A percentile compares a stretch with the other conserved stretches of the same genome.
Evolutionary conservation across 108 stramenopile genomes (phyloP).

Genomic region (Fistulifera pelliculosa): DNA sequence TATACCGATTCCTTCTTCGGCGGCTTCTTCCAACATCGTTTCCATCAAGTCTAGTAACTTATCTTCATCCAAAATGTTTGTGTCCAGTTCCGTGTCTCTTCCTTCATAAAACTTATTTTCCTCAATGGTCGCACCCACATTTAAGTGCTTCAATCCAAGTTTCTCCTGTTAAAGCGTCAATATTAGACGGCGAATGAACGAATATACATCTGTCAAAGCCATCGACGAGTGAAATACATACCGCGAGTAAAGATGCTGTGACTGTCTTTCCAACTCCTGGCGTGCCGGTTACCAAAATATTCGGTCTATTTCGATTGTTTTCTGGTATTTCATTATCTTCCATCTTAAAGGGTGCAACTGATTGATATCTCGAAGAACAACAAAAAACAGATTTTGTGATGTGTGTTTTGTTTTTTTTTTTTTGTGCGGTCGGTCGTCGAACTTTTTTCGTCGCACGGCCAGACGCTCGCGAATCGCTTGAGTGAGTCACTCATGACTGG

Average conservation of each 20-base stretch:
- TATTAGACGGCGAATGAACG: not conserved
- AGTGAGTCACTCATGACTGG: no score
- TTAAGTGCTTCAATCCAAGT: constrained; percentile 54
- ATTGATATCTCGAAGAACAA: no score
- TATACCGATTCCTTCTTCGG: constrained; percentile 51
- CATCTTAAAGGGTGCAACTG: not conserved
- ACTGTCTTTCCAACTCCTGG: constrained; percentile 88
- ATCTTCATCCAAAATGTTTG: constrained; percentile 87
- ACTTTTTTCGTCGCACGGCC: no score
- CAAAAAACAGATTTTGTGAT: no score
- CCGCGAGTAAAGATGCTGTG: constrained; percentile 57
- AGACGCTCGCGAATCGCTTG: no score
- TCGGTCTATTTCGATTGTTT: constrained; percentile 39
- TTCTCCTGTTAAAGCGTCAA: constrained; percentile 21
- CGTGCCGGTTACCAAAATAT: constrained; percentile 84
- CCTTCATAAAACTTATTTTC: constrained; percentile 76
- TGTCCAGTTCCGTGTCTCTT: constrained; percentile 81
- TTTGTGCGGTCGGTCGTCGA: no score
- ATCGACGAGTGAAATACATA: constrained; percentile 10
- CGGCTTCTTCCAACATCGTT: constrained; percentile 54
- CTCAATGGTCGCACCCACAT: constrained; percentile 72
- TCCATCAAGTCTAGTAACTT: constrained; percentile 83
- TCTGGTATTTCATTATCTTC: constrained; percentile 8
- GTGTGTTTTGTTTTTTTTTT: not conserved
- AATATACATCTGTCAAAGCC: constrained; percentile 2